These are phyloP conservation scores for Kodamaea anthophila DNA, from an alignment of 1,139 yeast genomes.

Conservation along the genomic window DNA sequence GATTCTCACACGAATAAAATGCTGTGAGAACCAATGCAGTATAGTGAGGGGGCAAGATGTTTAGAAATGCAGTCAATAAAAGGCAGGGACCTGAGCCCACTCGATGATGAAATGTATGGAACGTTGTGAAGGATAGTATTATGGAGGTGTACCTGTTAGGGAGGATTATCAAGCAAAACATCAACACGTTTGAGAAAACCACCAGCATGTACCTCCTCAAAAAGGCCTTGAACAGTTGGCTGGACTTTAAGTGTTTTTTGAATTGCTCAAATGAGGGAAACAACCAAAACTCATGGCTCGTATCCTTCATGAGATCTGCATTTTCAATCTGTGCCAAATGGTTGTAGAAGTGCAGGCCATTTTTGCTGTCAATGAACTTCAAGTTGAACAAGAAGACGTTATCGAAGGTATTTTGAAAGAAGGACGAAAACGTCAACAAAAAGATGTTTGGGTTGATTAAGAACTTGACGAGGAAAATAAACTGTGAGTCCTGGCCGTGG, in stretches of 20 bases:
- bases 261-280: conserved; percentile 7
- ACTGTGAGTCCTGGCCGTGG: conserved; percentile 32
- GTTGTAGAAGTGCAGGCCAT: conserved; percentile 13
- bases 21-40: conserved; percentile 34
- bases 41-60: conserved; percentile 27
- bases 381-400: conserved; percentile 34
- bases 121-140: conserved; percentile 37
- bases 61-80: conserved; percentile 27
- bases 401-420: conserved; percentile 34
- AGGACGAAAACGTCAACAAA: conserved; percentile 31
- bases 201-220: conserved; percentile 11
- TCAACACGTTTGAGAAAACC: conserved; percentile 9
- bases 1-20: conserved; percentile 41
- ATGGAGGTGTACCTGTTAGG: conserved; percentile 35
- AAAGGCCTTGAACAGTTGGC: conserved; percentile 11
- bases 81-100: conserved; percentile 44
- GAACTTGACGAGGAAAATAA: conserved; percentile 26
- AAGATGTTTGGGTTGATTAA: conserved; percentile 41
- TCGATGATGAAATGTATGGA: conserved; percentile 37
- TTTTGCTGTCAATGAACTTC: conserved; percentile 31
- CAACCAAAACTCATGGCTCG: conserved; percentile 1
- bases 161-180: conserved; percentile 11
- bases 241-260: conserved; percentile 10
- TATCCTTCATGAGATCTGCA: conserved; percentile 5
- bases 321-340: conserved; percentile 5